These are phyloP conservation scores for Leccinum truebloodii DNA, from an alignment of 768 basidiomycete species.

Conservation along the genomic window DNA sequence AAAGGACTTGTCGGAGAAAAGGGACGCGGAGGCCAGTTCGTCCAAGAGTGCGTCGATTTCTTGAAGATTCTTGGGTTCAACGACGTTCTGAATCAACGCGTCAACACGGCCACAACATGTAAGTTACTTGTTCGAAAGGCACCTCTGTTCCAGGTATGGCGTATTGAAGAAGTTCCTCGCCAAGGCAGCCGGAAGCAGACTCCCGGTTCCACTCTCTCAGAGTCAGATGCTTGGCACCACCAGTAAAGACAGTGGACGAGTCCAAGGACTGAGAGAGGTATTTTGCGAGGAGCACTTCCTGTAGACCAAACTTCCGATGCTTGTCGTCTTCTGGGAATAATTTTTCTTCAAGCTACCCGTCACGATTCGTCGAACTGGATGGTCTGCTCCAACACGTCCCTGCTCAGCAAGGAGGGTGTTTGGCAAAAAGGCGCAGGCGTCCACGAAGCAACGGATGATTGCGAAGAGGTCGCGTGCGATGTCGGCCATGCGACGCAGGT, in stretches of 20 bases:
- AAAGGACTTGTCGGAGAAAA: slow-evolving; percentile 56
- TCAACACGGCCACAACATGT: slow-evolving; percentile 8
- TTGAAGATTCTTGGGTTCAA: slow-evolving; percentile 36
- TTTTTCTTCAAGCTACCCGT: too few species aligned
- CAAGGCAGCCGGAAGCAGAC: slow-evolving; percentile 65
- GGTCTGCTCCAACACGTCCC: too few species aligned
- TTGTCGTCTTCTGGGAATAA: slow-evolving; percentile 85
- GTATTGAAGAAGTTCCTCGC: slow-evolving; percentile 57
- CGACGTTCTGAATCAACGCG: slow-evolving; percentile 12
- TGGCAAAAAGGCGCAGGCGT: too few species aligned
- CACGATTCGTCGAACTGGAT: too few species aligned
- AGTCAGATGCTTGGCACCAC: slow-evolving; percentile 30
- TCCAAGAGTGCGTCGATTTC: slow-evolving; percentile 70
- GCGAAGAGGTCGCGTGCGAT: slow-evolving; percentile 40
- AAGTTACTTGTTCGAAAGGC: slow-evolving; percentile 3
- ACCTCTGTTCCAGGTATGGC: slow-evolving; percentile 38
- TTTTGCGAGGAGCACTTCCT: slow-evolving; percentile 60
- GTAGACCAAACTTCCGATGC: slow-evolving; percentile 68
- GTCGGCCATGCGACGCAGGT: slow-evolving; percentile 50
- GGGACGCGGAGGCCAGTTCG: slow-evolving; percentile 69
- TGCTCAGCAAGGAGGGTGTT: too few species aligned
- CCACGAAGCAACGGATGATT: too few species aligned
- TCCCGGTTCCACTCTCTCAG: slow-evolving; percentile 43
- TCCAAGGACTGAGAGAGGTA: slow-evolving; percentile 53
- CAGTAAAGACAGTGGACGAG: slow-evolving; percentile 32